These are phyloP conservation scores for Apophysomyces ossiformis DNA, from an alignment of 371 early-diverging fungal species.

Conservation along the genomic window DNA sequence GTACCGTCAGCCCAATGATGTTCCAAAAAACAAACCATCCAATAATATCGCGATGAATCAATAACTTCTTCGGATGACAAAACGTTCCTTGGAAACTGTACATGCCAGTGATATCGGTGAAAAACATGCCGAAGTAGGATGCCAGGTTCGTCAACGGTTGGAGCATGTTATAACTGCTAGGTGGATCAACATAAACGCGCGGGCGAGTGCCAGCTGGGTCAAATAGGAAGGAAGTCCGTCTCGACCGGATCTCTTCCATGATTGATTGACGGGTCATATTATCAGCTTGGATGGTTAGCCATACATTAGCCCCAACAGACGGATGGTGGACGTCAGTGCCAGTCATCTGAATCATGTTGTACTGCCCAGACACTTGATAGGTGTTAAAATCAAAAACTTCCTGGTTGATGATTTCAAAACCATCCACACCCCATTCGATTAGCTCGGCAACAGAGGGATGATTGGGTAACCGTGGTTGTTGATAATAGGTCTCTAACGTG, in stretches of 20 bases:
- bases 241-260: conserved; percentile 62
- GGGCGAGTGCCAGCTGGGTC: conserved; percentile 73
- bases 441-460: conserved; percentile 69
- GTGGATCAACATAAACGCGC: conserved; percentile 50
- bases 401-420: conserved; percentile 73
- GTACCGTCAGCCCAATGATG: conserved; percentile 35
- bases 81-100: conserved; percentile 73
- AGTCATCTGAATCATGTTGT: conserved; percentile 60
- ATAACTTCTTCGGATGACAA: conserved; percentile 58
- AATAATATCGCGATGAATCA: conserved; percentile 49
- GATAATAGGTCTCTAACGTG: conserved; percentile 53
- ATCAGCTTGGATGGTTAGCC: conserved; percentile 66
- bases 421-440: conserved; percentile 74
- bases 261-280: conserved; percentile 51
- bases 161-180: conserved; percentile 40
- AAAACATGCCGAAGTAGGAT: conserved; percentile 66
- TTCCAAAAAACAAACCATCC: conserved; percentile 71
- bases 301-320: conserved; percentile 57
- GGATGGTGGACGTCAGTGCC: conserved; percentile 78
- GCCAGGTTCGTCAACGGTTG: conserved; percentile 60
- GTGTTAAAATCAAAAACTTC: conserved; percentile 64
- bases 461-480: conserved; percentile 62
- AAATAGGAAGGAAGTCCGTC: conserved; percentile 69
- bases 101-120: conserved; percentile 64
- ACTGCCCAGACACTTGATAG: conserved; percentile 52